Percentiles rank a stretch among this genome's conserved stretches.
phyloP scores from a whole-genome alignment of 2,329 filamentous ascomycete species.

The Pseudogymnoascus sp. region DNA sequence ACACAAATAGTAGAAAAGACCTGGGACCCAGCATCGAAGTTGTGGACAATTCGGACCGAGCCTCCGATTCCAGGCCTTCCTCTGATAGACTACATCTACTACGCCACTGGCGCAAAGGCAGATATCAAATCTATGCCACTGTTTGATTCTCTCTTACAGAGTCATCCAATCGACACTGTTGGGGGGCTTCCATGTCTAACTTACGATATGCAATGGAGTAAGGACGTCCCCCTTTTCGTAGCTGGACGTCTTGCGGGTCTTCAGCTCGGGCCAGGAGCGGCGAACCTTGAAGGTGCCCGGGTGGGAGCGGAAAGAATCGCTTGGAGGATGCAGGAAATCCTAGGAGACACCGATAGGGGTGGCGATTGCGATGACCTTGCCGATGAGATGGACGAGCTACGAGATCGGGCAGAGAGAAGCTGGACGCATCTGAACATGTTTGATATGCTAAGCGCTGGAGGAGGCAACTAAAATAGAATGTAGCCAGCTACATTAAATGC shows the following conservation, averaged over 20 bases:
- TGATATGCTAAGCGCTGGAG: neutral
- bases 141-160: slow-evolving; percentile 49
- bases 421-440: slow-evolving; percentile 3
- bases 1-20: slow-evolving; percentile 47
- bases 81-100: slow-evolving; percentile 33
- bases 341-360: slow-evolving; percentile 29
- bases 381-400: neutral
- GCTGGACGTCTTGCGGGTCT: slow-evolving; percentile 62
- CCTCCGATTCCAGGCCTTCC: slow-evolving; percentile 45
- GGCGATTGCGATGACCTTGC: neutral
- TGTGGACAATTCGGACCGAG: slow-evolving; percentile 46
- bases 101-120: slow-evolving; percentile 62
- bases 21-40: slow-evolving; percentile 42
- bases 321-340: slow-evolving; percentile 59
- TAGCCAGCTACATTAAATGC: neutral
- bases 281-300: slow-evolving; percentile 67
- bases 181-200: slow-evolving; percentile 67
- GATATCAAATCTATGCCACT: slow-evolving; percentile 55
- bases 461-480: neutral
- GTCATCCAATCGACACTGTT: slow-evolving; percentile 54
- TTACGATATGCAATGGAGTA: slow-evolving; percentile 68
- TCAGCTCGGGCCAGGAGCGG: slow-evolving; percentile 63
- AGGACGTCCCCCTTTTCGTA: slow-evolving; percentile 66
- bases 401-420: neutral
- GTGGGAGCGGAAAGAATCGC: slow-evolving; percentile 66